A percentile compares a stretch with the other conserved stretches of the same genome.
These are phyloP conservation scores for Podospora didyma DNA, from an alignment of 495 filamentous ascomycete species.

Conservation along the genomic window DNA sequence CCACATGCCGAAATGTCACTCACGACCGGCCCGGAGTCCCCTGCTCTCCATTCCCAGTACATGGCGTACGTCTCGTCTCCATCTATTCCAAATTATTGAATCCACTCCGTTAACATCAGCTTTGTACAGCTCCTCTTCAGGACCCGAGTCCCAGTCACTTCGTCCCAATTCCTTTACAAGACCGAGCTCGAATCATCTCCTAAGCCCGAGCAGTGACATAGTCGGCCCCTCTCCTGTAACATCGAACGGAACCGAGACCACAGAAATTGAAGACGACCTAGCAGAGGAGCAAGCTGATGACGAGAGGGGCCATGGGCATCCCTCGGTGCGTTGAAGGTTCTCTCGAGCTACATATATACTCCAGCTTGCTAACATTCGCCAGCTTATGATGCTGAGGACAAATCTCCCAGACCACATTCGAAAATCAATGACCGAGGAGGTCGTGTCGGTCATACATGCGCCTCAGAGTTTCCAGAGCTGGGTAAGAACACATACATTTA, in stretches of 20 bases:
- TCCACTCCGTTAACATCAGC: constrained; percentile 13
- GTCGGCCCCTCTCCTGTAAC: constrained; percentile 74
- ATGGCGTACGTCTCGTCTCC: constrained; percentile 37
- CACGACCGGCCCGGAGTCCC: constrained; percentile 51
- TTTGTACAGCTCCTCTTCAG: constrained; percentile 33
- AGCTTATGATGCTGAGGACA: constrained; percentile 59
- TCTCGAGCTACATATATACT: constrained; percentile 6
- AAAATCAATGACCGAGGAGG: constrained; percentile 61
- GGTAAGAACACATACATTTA: constrained; percentile 41
- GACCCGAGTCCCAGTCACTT: constrained; percentile 34
- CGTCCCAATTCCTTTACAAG: constrained; percentile 38
- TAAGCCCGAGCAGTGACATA: constrained; percentile 50
- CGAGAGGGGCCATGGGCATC: constrained; percentile 25
- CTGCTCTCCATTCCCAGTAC: constrained; percentile 42
- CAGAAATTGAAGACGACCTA: constrained; percentile 69
- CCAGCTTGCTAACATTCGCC: constrained; percentile 19
- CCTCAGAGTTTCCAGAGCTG: constrained; percentile 74
- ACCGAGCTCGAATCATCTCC: constrained; percentile 35
- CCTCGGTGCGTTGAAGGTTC: constrained; percentile 30
- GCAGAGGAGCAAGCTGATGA: constrained; percentile 40
- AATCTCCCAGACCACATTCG: constrained; percentile 51
- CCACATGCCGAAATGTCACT: constrained; percentile 55
- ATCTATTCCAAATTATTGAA: neutral
- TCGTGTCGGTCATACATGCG: constrained; percentile 83
- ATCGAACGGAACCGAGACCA: constrained; percentile 67